A percentile compares a stretch with the other conserved stretches of the same genome.
Evolutionary conservation across 129 eudicot species (phyloP).

Genomic region (Centaurea solstitialis): DNA sequence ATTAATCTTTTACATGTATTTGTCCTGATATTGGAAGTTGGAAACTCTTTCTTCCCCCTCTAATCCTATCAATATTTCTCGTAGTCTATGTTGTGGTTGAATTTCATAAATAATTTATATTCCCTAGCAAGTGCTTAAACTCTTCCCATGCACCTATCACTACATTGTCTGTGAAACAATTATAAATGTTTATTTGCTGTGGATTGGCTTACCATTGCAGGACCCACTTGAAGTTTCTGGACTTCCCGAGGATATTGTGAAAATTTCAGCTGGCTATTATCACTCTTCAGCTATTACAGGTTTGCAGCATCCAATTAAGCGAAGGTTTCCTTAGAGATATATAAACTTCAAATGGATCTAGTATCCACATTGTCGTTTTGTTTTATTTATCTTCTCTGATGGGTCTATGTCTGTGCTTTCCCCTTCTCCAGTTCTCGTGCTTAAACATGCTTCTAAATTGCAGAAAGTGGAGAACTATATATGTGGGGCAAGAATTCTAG

Average conservation of each 20-base stretch:
- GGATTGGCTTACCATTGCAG: conserved; percentile 40
- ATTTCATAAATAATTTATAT: neutral
- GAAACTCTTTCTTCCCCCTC: neutral
- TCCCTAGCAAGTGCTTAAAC: neutral
- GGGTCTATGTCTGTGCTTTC: neutral
- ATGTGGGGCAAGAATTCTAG: conserved; percentile 92
- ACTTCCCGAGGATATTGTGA: conserved; percentile 55
- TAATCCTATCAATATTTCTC: neutral
- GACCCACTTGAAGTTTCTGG: conserved; percentile 74
- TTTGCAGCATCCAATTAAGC: conserved; percentile 14
- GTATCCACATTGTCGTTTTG: neutral
- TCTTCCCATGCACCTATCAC: neutral
- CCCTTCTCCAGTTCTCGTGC: neutral
- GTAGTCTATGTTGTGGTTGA: conserved; percentile 3
- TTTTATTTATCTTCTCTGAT: neutral
- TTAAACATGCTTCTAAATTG: conserved; percentile 25
- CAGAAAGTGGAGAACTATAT: conserved; percentile 92
- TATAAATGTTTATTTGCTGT: conserved; percentile 4
- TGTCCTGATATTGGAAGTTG: neutral
- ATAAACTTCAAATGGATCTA: conserved; percentile 1
- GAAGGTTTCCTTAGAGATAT: neutral
- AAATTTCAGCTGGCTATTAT: conserved; percentile 81
- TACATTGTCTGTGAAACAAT: neutral
- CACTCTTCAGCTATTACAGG: conserved; percentile 98
- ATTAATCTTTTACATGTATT: neutral